Base-by-base conservation (phyloP, 352 stramenopile genomes). In the Globisporangium polare region DNA sequence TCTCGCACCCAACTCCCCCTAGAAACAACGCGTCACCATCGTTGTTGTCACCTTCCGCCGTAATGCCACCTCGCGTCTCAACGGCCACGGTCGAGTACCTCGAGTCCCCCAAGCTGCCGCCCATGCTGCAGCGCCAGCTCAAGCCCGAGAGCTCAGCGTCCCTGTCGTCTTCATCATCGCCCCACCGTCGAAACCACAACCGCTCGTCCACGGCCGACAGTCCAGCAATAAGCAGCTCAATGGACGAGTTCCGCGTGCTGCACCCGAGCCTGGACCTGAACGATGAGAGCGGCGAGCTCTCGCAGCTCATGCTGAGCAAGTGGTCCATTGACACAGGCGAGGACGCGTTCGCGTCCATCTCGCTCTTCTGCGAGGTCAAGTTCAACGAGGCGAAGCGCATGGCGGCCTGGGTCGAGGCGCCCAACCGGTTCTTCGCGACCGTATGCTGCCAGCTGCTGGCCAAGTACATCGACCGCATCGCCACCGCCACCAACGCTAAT, bases 311-410 rank as follows among this genome's bases (percentile, higher is more conserved):
- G 71, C 70, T 90, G 18, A 77, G 62, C 72, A 74, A 83, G n/a
- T 92, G 82, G 82, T 92, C 82, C 5, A 62, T 85, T 1, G 64
- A 89, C 55, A 56, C 70, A 1, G 76, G 77, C 13, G 80, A 92
- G 55, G 50, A 77, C 18, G 57, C 69, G 9, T 92, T 89, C 56
- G 58, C 76, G 35, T 92, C 82, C 9, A 74, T 86, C 43, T 83
- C 80, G 15, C 72, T 90, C 31, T 92, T 89, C 56, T 92, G 80
- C 31, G 77, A 94, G 64, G 79, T 90, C 70, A 94, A 94, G 55
- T 72, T 92, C 24, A 86, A 77, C 49, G 84, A 94, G 63, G 84
- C 80, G 22, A 76, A 86, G 71, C 69, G 80, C 35, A 92, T 91
- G 80, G 78, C 78, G 12, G 82, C 79, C 2, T 88, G 80, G 71